These are phyloP conservation scores for Histomonas meleagridis DNA, from an alignment of 208 protist species.

Conservation along the genomic window DNA sequence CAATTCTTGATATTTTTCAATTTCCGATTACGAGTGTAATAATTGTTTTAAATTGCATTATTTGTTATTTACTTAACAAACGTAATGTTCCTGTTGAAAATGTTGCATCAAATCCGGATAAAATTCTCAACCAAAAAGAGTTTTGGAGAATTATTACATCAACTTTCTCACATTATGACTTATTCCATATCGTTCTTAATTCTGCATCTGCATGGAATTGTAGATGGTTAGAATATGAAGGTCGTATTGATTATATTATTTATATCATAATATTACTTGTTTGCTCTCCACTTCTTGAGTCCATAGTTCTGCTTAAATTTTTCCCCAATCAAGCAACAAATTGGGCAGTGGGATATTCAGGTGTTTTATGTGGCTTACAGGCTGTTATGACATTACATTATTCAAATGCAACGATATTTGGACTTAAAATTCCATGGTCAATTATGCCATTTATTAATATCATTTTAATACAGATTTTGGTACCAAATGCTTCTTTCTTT, in stretches of 20 bases:
- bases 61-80: background rate
- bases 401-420: background rate
- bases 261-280: background rate
- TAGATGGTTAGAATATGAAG: background rate
- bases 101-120: background rate
- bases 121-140: background rate
- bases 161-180: background rate
- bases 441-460: background rate
- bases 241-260: background rate
- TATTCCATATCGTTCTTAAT: background rate
- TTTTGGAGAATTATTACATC: background rate
- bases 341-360: slow-evolving; percentile 1
- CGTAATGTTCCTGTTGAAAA: background rate
- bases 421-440: background rate
- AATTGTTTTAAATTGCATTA: background rate
- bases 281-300: background rate
- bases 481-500: background rate
- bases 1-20: background rate
- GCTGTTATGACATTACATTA: background rate
- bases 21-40: background rate
- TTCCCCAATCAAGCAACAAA: no score
- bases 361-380: background rate
- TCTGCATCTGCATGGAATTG: background rate
- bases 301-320: background rate
- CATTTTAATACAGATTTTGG: background rate